These are phyloP conservation scores for Allomyces macrogynus DNA, from an alignment of 192 early-diverging fungal species.

Conservation along the genomic window DNA sequence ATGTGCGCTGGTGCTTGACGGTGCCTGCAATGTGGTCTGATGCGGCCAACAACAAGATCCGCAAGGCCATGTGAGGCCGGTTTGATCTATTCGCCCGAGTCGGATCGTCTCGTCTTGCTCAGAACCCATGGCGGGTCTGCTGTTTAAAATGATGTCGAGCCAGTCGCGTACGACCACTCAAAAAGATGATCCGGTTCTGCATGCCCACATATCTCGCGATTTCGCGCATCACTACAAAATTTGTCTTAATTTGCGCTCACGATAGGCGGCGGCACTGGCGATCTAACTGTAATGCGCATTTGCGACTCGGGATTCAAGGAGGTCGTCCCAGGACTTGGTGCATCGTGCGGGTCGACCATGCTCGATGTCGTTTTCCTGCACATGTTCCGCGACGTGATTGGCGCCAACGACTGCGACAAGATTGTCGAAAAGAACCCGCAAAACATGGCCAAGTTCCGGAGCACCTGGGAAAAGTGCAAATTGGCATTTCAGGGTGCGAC, in stretches of 20 bases:
- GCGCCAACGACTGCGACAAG: background rate
- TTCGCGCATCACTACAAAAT: no score
- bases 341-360: background rate
- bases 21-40: background rate
- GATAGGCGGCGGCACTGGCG: background rate
- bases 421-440: background rate
- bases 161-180: background rate
- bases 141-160: background rate
- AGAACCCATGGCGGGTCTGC: background rate
- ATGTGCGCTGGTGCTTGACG: background rate
- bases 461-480: background rate
- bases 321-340: background rate
- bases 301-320: background rate
- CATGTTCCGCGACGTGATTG: background rate
- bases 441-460: background rate
- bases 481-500: background rate
- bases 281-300: no score
- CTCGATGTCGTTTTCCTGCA: no score
- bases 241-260: no score
- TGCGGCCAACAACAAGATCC: background rate
- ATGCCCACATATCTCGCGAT: background rate
- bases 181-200: background rate
- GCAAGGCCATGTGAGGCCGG: background rate
- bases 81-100: background rate
- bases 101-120: background rate